phyloP scores from a whole-genome alignment of 2,329 filamentous ascomycete genomes.

The Penicillium sp. region DNA sequence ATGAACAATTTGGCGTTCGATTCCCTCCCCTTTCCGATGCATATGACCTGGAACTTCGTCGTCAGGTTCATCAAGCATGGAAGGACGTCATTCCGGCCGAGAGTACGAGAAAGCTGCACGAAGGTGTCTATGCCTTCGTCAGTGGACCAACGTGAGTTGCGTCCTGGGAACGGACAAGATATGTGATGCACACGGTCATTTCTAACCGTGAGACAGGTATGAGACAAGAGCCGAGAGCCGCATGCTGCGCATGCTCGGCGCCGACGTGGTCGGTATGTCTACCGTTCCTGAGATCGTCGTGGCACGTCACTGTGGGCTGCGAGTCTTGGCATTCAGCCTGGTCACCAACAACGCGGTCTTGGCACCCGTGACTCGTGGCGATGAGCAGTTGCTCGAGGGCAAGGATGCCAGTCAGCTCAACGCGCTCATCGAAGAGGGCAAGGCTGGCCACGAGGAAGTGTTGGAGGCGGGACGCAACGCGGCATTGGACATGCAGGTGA shows the following conservation, averaged over 20 bases:
- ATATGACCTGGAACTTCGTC: conserved; percentile 57
- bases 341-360: conserved; percentile 61
- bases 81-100: conserved; percentile 42
- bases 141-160: conserved; percentile 52
- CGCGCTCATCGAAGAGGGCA: conserved; percentile 53
- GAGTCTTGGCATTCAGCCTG: conserved; percentile 59
- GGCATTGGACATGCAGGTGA: conserved; percentile 57
- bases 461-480: conserved; percentile 55
- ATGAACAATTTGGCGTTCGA: conserved; percentile 55
- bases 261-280: conserved; percentile 66
- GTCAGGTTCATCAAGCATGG: conserved; percentile 54
- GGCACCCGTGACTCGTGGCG: conserved; percentile 53
- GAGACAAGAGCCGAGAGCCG: conserved; percentile 62
- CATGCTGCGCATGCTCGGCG: conserved; percentile 55
- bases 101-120: conserved; percentile 50
- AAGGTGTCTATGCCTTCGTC: conserved; percentile 62
- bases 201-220: conserved; percentile 39
- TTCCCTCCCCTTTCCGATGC: conserved; percentile 62
- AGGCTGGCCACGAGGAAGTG: conserved; percentile 60
- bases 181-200: too few relatives aligned
- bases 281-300: conserved; percentile 64
- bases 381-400: conserved; percentile 49
- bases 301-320: conserved; percentile 58
- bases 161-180: too few relatives aligned
- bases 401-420: conserved; percentile 48